Conservation (phyloP, 2,329 filamentous ascomycete species). For the Colletotrichum shisoi region DNA sequence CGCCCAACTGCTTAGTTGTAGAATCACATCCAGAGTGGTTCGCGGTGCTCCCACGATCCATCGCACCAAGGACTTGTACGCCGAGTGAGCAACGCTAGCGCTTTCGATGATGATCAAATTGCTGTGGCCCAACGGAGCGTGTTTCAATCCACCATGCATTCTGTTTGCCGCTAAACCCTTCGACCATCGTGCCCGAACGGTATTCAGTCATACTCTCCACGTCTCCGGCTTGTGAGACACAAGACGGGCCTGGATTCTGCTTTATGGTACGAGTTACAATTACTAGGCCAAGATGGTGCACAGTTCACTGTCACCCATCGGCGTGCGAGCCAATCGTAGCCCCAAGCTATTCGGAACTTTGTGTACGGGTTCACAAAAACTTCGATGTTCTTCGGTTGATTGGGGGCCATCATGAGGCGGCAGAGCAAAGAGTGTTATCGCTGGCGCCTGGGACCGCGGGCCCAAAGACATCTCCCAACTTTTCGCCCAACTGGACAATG, state of each 20-base stretch:
- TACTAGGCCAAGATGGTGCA: neutral
- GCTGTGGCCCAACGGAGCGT: neutral
- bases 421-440: neutral
- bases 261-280: neutral
- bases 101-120: neutral
- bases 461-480: constrained; percentile 58
- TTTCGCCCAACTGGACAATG: constrained; percentile 75
- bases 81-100: neutral
- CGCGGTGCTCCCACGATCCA: neutral
- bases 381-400: neutral
- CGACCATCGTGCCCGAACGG: too few species aligned
- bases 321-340: neutral
- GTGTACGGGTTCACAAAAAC: neutral
- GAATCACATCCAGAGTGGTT: neutral
- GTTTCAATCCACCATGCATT: neutral
- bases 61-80: neutral
- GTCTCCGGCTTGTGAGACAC: neutral
- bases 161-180: neutral
- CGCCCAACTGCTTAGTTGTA: neutral
- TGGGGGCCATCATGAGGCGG: neutral
- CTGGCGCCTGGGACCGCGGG: constrained; percentile 5
- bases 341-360: neutral
- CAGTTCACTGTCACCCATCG: neutral
- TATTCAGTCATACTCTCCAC: neutral
- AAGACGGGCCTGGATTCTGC: neutral